phyloP scores from a whole-genome alignment of 2,329 filamentous ascomycete genomes.

The Pseudocercospora eumusae region DNA sequence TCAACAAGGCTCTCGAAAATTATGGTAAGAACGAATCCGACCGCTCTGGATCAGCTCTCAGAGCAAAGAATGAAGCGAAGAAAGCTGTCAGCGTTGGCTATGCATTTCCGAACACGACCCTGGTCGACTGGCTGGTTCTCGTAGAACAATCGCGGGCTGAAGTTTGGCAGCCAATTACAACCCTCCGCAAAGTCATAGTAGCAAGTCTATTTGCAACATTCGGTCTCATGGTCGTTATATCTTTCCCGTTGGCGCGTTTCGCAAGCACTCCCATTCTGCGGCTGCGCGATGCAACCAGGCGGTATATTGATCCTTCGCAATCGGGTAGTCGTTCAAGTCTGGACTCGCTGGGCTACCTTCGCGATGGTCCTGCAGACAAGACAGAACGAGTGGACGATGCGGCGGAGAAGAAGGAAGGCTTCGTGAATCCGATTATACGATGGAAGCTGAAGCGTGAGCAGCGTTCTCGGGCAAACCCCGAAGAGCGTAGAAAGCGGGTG shows the following conservation, averaged over 20 bases:
- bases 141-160: slow-evolving; percentile 75
- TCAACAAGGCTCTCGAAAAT: slow-evolving; percentile 57
- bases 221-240: slow-evolving; percentile 67
- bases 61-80: slow-evolving; percentile 72
- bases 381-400: slow-evolving; percentile 26
- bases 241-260: slow-evolving; percentile 78
- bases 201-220: slow-evolving; percentile 83
- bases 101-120: slow-evolving; percentile 64
- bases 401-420: slow-evolving; percentile 50
- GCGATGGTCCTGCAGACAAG: slow-evolving; percentile 43
- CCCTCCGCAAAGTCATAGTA: slow-evolving; percentile 76
- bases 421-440: slow-evolving; percentile 41
- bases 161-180: slow-evolving; percentile 72
- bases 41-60: slow-evolving; percentile 63
- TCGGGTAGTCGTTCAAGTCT: slow-evolving; percentile 47
- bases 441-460: slow-evolving; percentile 33
- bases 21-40: slow-evolving; percentile 50
- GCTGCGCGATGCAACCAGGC: slow-evolving; percentile 72
- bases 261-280: slow-evolving; percentile 78
- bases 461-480: slow-evolving; percentile 38
- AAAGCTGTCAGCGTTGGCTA: slow-evolving; percentile 75
- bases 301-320: slow-evolving; percentile 67
- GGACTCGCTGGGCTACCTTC: slow-evolving; percentile 33
- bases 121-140: slow-evolving; percentile 81
- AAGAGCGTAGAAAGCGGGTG: slow-evolving; percentile 45